A percentile compares a stretch with the other conserved stretches of the same genome.
phyloP scores from a whole-genome alignment of 2,329 filamentous ascomycete genomes.

The Aspergillus pseudotamarii region DNA sequence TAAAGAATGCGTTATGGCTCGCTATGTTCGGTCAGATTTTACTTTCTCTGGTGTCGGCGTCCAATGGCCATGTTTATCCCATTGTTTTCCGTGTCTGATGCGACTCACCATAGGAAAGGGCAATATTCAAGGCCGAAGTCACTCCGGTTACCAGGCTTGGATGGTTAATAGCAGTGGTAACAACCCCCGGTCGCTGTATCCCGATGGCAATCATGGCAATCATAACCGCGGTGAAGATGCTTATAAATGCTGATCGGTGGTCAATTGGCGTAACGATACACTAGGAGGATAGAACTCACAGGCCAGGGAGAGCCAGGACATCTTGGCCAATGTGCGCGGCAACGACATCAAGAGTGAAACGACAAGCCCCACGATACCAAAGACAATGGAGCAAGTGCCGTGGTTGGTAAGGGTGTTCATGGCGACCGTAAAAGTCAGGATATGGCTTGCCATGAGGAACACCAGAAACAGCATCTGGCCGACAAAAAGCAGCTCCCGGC shows the following conservation, averaged over 20 bases:
- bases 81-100: slow-evolving; percentile 48
- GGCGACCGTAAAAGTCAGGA: slow-evolving; percentile 68
- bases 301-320: slow-evolving; percentile 61
- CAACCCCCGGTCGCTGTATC: slow-evolving; percentile 44
- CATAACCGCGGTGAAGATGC: slow-evolving; percentile 62
- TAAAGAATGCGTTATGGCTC: slow-evolving; percentile 67
- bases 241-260: slow-evolving; percentile 53
- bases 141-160: neutral
- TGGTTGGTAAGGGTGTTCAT: slow-evolving; percentile 64
- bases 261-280: rapidly evolving
- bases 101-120: slow-evolving; percentile 11
- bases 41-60: too few relatives aligned
- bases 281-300: slow-evolving; percentile 30
- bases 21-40: slow-evolving; percentile 23
- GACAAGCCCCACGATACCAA: slow-evolving; percentile 58
- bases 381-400: slow-evolving; percentile 63
- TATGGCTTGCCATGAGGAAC: slow-evolving; percentile 69
- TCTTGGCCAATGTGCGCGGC: slow-evolving; percentile 62
- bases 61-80: neutral
- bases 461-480: slow-evolving; percentile 64
- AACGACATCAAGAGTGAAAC: slow-evolving; percentile 60
- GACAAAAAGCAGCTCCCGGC: slow-evolving; percentile 62
- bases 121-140: neutral
- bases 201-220: slow-evolving; percentile 68
- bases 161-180: neutral